phyloP scores from a whole-genome alignment of 768 basidiomycete species.

The Boletus bicolor region DNA sequence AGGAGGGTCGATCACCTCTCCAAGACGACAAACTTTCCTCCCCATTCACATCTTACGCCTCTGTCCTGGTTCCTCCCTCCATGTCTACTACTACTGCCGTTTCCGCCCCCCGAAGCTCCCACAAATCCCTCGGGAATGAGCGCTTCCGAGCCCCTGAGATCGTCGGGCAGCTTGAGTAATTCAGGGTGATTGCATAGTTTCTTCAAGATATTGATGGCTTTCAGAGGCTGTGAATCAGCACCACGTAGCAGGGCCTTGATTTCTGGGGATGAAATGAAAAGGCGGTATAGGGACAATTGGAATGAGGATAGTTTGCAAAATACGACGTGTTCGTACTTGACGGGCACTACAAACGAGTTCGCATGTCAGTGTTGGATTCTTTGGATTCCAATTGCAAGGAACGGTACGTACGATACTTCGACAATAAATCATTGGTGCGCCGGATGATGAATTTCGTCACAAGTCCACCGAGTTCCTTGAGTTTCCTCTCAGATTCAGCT shows the following conservation, averaged over 20 bases:
- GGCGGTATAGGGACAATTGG: conserved; percentile 79
- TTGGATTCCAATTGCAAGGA: not conserved
- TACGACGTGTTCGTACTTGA: conserved; percentile 98
- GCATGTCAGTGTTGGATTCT: not conserved
- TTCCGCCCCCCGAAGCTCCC: conserved; percentile 39
- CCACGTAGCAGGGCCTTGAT: conserved; percentile 89
- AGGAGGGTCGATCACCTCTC: conserved; percentile 58
- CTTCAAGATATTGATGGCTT: conserved; percentile 91
- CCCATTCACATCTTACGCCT: conserved; percentile 71
- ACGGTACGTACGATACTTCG: conserved; percentile 78
- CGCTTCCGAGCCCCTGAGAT: conserved; percentile 76
- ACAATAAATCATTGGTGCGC: conserved; percentile 88
- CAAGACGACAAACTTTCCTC: conserved; percentile 91
- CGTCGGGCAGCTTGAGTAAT: conserved; percentile 78
- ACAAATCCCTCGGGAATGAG: conserved; percentile 79
- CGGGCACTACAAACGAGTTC: conserved; percentile 64
- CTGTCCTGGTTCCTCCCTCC: conserved; percentile 38
- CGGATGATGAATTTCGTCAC: conserved; percentile 95
- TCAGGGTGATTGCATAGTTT: conserved; percentile 97
- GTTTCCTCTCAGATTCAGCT: conserved; percentile 80
- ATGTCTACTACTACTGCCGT: conserved; percentile 36
- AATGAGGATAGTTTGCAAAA: conserved; percentile 86
- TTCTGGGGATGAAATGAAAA: conserved; percentile 90
- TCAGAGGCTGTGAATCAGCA: conserved; percentile 87
- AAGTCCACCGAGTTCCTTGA: conserved; percentile 83